Base-by-base conservation (phyloP, 2,329 filamentous ascomycete genomes). In the Aspergillus chevalieri region DNA sequence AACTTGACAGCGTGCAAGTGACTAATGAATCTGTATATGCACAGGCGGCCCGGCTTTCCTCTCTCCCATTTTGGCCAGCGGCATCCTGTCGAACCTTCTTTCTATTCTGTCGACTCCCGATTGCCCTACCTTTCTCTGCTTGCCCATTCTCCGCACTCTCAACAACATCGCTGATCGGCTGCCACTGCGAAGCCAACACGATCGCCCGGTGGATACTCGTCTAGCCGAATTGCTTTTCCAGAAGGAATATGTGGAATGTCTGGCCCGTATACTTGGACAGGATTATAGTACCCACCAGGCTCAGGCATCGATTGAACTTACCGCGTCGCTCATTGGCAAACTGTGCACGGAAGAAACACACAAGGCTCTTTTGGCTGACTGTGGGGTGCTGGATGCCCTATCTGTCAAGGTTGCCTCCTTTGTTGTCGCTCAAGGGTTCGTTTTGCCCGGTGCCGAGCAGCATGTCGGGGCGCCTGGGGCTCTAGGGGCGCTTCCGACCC, bases 11-110 rank as follows among this genome's bases (percentile, higher is more conserved):
- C 26, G 38, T 41, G 19, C 19, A 17, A 19, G 15, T 8, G 15
- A 10, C 17, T 12, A 41, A 41, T 41, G 17, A 36, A 3, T 10
- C 10, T 30, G 9, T n/a, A 17, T 47, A 42, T 36, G 14, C 39
- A 60, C 46, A 94, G 90, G 87, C 57, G 91, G 92, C 5, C 82
- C 89, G 42, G 75, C 85, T 14, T 95, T 93, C 67, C 79, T 95
- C 39, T 72, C 78, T 6, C 87, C 90, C 14, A 75, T 97, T 24
- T 76, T 89, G 53, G 79, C 84, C 22, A 83, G 84, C 47, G 77
- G 78, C 50, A 77, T 83, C 8, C 73, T 94, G n/a, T 78, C 83
- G 6, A 79, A 81, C n/a, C 77, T 95, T 49, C 74, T 95, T 50
- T 74, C 81, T 57, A 81, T 84, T 52, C 73, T 90, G n/a, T 84